These are phyloP conservation scores for Eucalyptus erythrocorys DNA, from an alignment of 345 rosid species.

Conservation along the genomic window DNA sequence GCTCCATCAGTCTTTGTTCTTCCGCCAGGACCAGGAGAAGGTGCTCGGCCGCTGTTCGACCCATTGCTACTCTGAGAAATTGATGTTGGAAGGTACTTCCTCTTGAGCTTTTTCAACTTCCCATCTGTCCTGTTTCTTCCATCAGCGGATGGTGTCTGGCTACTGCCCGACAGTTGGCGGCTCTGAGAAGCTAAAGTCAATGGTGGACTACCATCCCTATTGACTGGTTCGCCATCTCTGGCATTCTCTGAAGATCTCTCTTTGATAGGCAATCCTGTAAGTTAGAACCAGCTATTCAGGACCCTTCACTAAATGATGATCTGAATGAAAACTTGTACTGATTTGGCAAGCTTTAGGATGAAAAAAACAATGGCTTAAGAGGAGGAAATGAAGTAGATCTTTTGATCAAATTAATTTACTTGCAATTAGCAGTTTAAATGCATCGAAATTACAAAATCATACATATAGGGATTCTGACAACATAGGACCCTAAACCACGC, in stretches of 20 bases:
- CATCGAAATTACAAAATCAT: not conserved
- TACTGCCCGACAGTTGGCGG: not conserved
- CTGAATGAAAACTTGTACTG: not conserved
- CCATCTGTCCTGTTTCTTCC: conserved; percentile 5
- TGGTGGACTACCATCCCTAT: not conserved
- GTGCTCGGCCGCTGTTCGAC: not conserved
- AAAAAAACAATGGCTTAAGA: not conserved
- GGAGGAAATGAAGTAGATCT: not conserved
- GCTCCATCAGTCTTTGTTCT: not conserved
- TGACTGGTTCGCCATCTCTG: not conserved
- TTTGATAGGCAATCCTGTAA: not conserved
- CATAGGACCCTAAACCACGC: not conserved
- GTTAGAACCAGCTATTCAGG: not conserved
- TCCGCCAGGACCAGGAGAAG: not conserved
- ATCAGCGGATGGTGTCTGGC: not conserved
- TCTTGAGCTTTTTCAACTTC: conserved; percentile 8
- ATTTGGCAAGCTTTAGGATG: not conserved
- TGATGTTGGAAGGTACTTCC: not conserved
- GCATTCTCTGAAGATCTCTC: not conserved
- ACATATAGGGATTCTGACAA: not conserved
- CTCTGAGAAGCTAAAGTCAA: not conserved
- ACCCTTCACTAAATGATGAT: not conserved
- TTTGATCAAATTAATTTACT: not conserved
- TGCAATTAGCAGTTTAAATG: not conserved
- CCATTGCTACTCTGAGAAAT: not conserved